Conservation (phyloP, 1,139 yeast species). For the Yamadazyma diospyri region DNA sequence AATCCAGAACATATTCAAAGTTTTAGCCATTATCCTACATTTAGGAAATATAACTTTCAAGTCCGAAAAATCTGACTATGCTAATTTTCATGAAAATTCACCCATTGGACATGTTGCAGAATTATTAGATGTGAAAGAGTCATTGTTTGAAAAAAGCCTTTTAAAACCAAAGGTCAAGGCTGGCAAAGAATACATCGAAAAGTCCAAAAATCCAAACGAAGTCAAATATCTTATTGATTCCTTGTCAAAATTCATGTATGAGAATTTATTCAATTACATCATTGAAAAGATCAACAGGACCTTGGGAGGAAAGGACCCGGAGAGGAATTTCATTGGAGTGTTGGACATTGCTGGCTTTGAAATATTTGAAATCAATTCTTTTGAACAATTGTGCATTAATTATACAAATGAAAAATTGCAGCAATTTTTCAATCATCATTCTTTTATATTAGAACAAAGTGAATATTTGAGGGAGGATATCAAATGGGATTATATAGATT, state of each 20-base stretch:
- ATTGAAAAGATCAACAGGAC: conserved; percentile 76
- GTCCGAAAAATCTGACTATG: conserved; percentile 76
- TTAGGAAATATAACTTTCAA: conserved; percentile 81
- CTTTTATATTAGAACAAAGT: conserved; percentile 94
- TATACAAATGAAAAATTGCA: conserved; percentile 95
- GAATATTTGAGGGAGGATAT: conserved; percentile 92
- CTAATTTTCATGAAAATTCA: conserved; percentile 53
- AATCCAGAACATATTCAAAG: conserved; percentile 56
- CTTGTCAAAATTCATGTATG: conserved; percentile 81
- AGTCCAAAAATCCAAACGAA: conserved; percentile 75
- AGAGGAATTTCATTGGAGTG: conserved; percentile 75
- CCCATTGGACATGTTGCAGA: conserved; percentile 58
- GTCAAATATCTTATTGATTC: conserved; percentile 85
- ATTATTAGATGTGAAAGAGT: conserved; percentile 61
- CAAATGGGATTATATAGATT: conserved; percentile 94
- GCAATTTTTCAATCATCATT: conserved; percentile 96
- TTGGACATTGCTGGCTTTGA: conserved; percentile 98
- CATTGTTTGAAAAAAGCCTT: conserved; percentile 54
- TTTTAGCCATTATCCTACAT: conserved; percentile 75
- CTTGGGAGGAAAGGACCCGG: conserved; percentile 32
- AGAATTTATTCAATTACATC: conserved; percentile 73
- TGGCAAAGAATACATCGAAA: conserved; percentile 82
- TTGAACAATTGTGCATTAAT: conserved; percentile 95
- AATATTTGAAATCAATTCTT: conserved; percentile 84
- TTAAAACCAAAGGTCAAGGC: conserved; percentile 86